Evolutionary conservation across 768 basidiomycete genomes (phyloP), one percentile per base, ranked within the genome.

Genomic region (Tremella mesenterica): DNA sequence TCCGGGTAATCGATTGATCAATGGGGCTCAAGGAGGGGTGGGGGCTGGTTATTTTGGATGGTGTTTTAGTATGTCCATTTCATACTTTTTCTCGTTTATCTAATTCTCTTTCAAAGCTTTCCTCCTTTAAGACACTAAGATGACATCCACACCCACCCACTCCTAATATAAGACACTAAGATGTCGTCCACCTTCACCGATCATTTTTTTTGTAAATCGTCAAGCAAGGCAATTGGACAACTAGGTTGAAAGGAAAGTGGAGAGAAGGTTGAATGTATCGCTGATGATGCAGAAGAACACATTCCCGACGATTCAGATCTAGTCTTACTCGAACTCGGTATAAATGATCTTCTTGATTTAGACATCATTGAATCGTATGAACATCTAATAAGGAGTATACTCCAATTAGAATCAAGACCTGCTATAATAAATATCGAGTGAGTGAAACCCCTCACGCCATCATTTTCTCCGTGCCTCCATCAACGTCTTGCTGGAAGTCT

Each of bases 391-490:
- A 43, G 66, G 16, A 56, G 58, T 4, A 23, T 65, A 18, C 18
- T 68, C 43, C 59, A 68, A 36, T 41, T 64, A 13, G 48, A 57
- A 8, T 54, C 57, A 10, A 48, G 54, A 33, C 64, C 69, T 8
- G 66, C 66, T 21, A 55, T 72, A 23, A 65, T 67, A 44, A 69
- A 70, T 46, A 58, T 72, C 41, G 68, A 65, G 70, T 72, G 12
- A n/a, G 47, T 48, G 48, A 34, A 61, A 61, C 39, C 10, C 13
- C 5, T 28, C 10, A 23, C 12, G 43, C 21, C 28, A 26, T 9
- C 44, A 23, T 16, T 21, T 30, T 2, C 34, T 27, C 29, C 14
- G 9, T 50, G 48, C 14, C 48, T 38, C 10, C 30, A 12, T 3
- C 26, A 26, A 27, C n/a, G 21, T 27, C 41, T 38, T 14, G 27